These are phyloP conservation scores for Leptographium galeiforme DNA, from an alignment of 2,329 filamentous ascomycete genomes.

Conservation along the genomic window DNA sequence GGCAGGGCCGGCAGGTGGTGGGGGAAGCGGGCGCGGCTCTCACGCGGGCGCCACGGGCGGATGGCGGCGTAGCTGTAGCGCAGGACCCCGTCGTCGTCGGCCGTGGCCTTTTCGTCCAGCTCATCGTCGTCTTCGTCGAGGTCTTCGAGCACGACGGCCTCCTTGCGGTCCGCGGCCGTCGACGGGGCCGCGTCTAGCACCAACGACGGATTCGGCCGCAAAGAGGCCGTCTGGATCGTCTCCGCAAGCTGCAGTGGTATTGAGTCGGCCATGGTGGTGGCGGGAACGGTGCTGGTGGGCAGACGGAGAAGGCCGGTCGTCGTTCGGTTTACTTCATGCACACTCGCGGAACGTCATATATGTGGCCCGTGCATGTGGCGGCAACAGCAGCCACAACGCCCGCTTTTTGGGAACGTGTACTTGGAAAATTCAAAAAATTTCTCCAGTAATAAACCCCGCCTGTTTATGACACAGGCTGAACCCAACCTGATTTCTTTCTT, in stretches of 20 bases:
- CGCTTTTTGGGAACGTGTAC: background rate
- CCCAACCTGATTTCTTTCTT: background rate
- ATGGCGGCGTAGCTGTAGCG: constrained; percentile 39
- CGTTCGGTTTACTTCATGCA: no score
- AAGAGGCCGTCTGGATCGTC: constrained; percentile 66
- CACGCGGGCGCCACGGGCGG: constrained; percentile 34
- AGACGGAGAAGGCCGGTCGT: no score
- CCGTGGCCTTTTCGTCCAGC: background rate
- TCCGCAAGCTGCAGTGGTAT: constrained; percentile 57
- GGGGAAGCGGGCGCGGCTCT: constrained; percentile 7
- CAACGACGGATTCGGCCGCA: constrained; percentile 59
- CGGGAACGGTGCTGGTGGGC: background rate
- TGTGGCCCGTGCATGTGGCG: background rate
- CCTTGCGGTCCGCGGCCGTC: constrained; percentile 55
- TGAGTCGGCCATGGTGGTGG: constrained; percentile 36
- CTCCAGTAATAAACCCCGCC: background rate
- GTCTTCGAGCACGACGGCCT: constrained; percentile 33
- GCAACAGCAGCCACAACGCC: background rate
- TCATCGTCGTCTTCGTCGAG: constrained; percentile 16
- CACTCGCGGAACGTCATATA: background rate
- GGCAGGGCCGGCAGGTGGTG: constrained; percentile 51
- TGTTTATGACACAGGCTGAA: background rate
- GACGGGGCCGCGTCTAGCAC: constrained; percentile 68
- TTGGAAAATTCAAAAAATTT: background rate
- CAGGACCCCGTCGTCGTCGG: constrained; percentile 43